Percentiles rank a stretch among this genome's conserved stretches.
Evolutionary conservation across 495 filamentous ascomycete genomes (phyloP).

Genomic region (Penicillium malachiteum): DNA sequence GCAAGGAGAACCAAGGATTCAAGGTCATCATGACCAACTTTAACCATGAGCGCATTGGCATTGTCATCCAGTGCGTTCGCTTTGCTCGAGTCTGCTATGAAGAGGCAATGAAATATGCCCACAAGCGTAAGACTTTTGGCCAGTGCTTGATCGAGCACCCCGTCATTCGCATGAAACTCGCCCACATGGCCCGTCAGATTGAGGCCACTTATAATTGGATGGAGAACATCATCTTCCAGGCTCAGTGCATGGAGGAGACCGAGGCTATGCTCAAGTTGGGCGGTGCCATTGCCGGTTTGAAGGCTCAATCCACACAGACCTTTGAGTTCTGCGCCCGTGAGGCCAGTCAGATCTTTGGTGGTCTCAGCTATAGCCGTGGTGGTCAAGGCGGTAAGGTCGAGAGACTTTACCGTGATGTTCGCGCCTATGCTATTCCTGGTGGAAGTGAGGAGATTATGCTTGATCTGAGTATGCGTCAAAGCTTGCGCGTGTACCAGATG

Average conservation of each 20-base stretch:
- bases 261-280: conserved; percentile 96
- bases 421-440: conserved; percentile 96
- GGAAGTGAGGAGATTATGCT: conserved; percentile 99
- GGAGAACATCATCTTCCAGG: conserved; percentile 95
- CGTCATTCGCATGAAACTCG: conserved; percentile 96
- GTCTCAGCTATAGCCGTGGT: conserved; percentile 86
- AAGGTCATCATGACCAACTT: conserved; percentile 99
- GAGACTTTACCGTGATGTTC: conserved; percentile 91
- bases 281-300: conserved; percentile 89
- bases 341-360: conserved; percentile 96
- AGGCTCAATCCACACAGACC: conserved; percentile 87
- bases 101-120: conserved; percentile 90
- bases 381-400: conserved; percentile 97
- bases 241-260: conserved; percentile 85
- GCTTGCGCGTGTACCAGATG: conserved; percentile 82
- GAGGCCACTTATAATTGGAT: conserved; percentile 96
- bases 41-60: conserved; percentile 98
- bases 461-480: conserved; percentile 93
- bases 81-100: conserved; percentile 98
- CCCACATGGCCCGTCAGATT: conserved; percentile 97
- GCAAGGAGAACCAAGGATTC: conserved; percentile 99
- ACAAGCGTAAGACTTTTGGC: conserved; percentile 95
- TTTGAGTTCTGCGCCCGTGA: conserved; percentile 98
- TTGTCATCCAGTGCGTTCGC: conserved; percentile 94
- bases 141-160: conserved; percentile 95